phyloP scores from a whole-genome alignment of 1,284 basidiomycete genomes.

The Malassezia globosa region DNA sequence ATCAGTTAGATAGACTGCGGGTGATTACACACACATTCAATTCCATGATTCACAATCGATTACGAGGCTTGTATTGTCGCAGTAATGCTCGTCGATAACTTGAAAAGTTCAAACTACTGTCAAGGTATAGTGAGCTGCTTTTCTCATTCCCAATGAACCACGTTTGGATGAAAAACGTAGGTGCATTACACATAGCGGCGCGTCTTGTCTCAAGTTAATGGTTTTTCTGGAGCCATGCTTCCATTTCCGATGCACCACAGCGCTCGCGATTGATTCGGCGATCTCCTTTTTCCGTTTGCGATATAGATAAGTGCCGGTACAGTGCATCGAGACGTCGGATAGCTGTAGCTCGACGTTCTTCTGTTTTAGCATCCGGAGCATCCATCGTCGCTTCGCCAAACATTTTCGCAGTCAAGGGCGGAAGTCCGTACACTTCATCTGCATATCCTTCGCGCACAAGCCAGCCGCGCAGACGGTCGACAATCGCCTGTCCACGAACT shows the following conservation, averaged over 20 bases:
- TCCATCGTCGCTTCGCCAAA: conserved; percentile 14
- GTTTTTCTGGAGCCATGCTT: conserved; percentile 9
- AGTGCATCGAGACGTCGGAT: conserved; percentile 17
- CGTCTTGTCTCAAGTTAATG: neutral
- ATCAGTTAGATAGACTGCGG: too few relatives aligned
- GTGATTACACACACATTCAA: too few relatives aligned
- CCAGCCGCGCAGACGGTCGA: conserved; percentile 14
- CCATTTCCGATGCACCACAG: conserved; percentile 5
- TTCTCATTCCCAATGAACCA: too few relatives aligned
- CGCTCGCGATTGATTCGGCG: too few relatives aligned
- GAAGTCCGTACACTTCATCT: conserved; percentile 16
- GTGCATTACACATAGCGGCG: too few relatives aligned
- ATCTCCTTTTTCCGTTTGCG: neutral
- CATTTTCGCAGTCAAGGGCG: conserved; percentile 5
- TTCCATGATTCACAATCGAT: too few relatives aligned
- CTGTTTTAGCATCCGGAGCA: neutral
- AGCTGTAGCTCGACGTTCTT: conserved; percentile 13
- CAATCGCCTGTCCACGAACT: conserved; percentile 11
- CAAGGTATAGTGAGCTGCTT: too few relatives aligned
- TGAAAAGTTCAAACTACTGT: too few relatives aligned
- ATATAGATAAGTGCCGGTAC: conserved; percentile 9
- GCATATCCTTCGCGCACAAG: conserved; percentile 14
- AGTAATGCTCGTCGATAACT: too few relatives aligned
- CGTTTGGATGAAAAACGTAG: too few relatives aligned
- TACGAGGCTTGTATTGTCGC: too few relatives aligned